phyloP scores from a whole-genome alignment of 345 rosid genomes.

The Arabidopsis thaliana region DNA sequence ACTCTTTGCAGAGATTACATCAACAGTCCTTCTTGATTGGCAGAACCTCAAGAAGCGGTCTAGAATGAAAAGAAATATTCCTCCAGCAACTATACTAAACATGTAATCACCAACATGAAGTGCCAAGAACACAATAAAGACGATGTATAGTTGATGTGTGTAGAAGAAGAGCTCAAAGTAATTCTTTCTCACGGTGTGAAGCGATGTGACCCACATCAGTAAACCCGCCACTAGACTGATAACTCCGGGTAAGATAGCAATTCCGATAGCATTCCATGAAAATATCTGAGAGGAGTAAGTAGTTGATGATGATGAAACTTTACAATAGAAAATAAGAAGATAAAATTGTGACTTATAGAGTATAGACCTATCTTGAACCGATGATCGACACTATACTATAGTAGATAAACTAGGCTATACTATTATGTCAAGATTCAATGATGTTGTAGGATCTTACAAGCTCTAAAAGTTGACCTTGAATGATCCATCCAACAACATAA shows the following conservation, averaged over 20 bases:
- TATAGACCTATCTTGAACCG: not conserved
- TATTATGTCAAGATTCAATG: not conserved
- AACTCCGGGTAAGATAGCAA: slow-evolving; percentile 75
- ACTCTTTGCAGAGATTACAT: slow-evolving; percentile 72
- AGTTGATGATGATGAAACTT: not conserved
- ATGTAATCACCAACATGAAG: slow-evolving; percentile 83
- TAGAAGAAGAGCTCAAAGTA: slow-evolving; percentile 91
- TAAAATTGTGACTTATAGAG: not conserved
- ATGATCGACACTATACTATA: not conserved
- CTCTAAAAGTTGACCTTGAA: slow-evolving; percentile 60
- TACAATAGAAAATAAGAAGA: not conserved
- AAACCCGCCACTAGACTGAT: slow-evolving; percentile 81
- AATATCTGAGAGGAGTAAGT: slow-evolving; percentile 53
- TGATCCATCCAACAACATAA: slow-evolving; percentile 62
- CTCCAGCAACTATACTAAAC: slow-evolving; percentile 78
- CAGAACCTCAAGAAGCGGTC: slow-evolving; percentile 93
- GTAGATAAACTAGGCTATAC: not conserved
- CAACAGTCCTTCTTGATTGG: slow-evolving; percentile 75
- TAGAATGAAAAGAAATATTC: slow-evolving; percentile 77
- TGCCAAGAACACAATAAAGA: slow-evolving; percentile 78
- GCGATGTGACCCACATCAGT: slow-evolving; percentile 87
- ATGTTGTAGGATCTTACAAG: slow-evolving; percentile 55
- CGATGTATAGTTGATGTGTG: slow-evolving; percentile 85
- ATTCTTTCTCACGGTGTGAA: slow-evolving; percentile 66
- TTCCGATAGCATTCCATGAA: slow-evolving; percentile 62